Percentiles rank a stretch among this genome's conserved stretches.
phyloP scores from a whole-genome alignment of 1,284 basidiomycete genomes.

The Gymnopus androsaceus region DNA sequence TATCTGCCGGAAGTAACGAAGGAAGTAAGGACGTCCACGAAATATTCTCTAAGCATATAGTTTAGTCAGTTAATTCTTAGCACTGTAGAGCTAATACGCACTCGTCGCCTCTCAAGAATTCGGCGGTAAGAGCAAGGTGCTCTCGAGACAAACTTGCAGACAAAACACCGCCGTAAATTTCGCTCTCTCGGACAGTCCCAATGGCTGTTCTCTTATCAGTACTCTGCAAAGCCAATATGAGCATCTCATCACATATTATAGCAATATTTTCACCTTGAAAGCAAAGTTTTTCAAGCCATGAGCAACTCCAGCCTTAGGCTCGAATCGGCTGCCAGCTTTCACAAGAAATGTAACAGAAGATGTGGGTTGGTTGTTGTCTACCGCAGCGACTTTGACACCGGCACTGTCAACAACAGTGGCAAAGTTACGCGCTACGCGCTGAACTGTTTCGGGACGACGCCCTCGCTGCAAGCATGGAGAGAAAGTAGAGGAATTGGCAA shows the following conservation, averaged over 20 bases:
- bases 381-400: constrained; percentile 83
- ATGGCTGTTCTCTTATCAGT: constrained; percentile 86
- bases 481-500: constrained; percentile 1
- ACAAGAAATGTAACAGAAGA: constrained; percentile 85
- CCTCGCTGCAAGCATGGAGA: constrained; percentile 59
- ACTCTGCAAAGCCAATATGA: constrained; percentile 52
- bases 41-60: constrained; percentile 65
- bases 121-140: constrained; percentile 90
- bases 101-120: constrained; percentile 97
- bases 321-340: constrained; percentile 88
- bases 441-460: constrained; percentile 52
- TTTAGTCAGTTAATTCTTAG: background rate
- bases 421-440: constrained; percentile 60
- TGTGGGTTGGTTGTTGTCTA: constrained; percentile 81
- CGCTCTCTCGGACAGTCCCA: constrained; percentile 89
- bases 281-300: constrained; percentile 95
- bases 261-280: constrained; percentile 76
- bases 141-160: constrained; percentile 87
- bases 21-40: constrained; percentile 84
- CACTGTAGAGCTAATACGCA: constrained; percentile 51
- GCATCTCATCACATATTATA: background rate
- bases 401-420: constrained; percentile 79
- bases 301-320: constrained; percentile 84
- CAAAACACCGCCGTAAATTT: constrained; percentile 92
- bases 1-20: constrained; percentile 83